Base-by-base conservation (phyloP, 108 stramenopile species). In the Conticribra guillardii region DNA sequence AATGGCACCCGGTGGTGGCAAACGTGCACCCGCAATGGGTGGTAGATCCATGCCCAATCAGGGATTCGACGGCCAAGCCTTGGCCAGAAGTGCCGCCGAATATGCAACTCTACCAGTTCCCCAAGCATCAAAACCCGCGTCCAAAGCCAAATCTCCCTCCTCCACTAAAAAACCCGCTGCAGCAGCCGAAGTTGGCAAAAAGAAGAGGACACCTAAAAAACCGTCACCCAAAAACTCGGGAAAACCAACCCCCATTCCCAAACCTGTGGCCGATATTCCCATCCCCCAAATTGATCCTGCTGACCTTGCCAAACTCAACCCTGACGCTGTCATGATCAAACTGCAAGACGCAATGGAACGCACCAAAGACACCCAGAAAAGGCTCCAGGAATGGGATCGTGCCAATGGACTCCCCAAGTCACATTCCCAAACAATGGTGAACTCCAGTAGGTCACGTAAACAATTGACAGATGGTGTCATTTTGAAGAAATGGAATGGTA, bases 381-480 rank as follows among this genome's bases (percentile, higher is more conserved):
- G 32, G 16, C 55, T 73, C 54, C 63, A 73, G 48, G 45, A 58
- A 41, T 81, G 75, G 74, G 80, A 81, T 65, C 44, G 60, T 44
- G 52, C 52, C 18, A 71, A 81, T 34, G 80, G 80, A 19, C 49
- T 81, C n/a, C 80, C 80, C 11, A 65, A 64, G 34, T 66, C 64
- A 18, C 80, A 81, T 27, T 66, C 70, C 2, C 80, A 76, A 30
- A 81, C 80, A 14, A 81, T 81, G 80, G 64, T 76, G 21, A 81
- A 81, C 46, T 64, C 64, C 21, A 57, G 57, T 31, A 18, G 74
- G 49, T 72, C 70, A 11, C 27, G 80, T 28, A 64, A 66, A 21
- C 74, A 81, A 50, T 69, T 81, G 47, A 33, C 37, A 47, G 57
- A 81, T 22, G 80, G 74, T 22, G 51, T 71, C 16, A 64, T 71